Conservation (phyloP, 352 stramenopile species). For the Phytophthora vignae region DNA sequence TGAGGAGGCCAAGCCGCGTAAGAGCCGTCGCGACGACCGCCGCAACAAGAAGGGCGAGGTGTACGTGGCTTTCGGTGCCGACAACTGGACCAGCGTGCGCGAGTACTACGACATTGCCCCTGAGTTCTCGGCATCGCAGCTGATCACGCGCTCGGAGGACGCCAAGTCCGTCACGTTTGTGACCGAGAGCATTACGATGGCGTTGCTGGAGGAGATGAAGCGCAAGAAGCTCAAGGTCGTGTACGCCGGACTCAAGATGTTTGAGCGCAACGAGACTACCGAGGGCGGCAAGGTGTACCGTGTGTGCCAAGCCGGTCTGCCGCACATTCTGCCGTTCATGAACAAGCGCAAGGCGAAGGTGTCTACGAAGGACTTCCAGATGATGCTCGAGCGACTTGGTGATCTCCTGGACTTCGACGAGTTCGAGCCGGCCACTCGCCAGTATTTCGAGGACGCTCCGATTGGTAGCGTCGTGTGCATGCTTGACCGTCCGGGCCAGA, state of each 20-base stretch:
- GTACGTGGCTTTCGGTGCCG: conserved; percentile 73
- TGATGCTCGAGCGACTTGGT: conserved; percentile 84
- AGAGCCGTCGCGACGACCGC: conserved; percentile 60
- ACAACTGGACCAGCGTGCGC: conserved; percentile 72
- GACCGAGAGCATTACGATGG: conserved; percentile 84
- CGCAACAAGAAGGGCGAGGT: conserved; percentile 69
- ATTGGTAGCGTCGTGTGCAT: conserved; percentile 86
- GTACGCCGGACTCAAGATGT: conserved; percentile 93
- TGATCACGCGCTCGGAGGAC: conserved; percentile 91
- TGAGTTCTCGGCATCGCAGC: conserved; percentile 74
- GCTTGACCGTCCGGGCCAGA: conserved; percentile 66
- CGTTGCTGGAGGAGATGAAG: conserved; percentile 86
- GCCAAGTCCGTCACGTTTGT: conserved; percentile 89
- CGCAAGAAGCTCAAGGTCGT: conserved; percentile 90
- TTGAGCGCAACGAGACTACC: conserved; percentile 87
- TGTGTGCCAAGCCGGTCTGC: conserved; percentile 89
- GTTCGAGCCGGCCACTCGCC: conserved; percentile 61
- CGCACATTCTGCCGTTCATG: conserved; percentile 88
- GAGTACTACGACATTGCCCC: conserved; percentile 79
- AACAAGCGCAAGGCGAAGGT: conserved; percentile 71
- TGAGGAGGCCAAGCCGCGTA: conserved; percentile 38
- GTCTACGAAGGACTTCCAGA: conserved; percentile 80
- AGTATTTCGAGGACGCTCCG: conserved; percentile 62
- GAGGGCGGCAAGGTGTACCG: conserved; percentile 85
- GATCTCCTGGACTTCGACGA: conserved; percentile 88